Base-by-base conservation (phyloP, 1,284 basidiomycete species). In the Ceratobasidium sp. region DNA sequence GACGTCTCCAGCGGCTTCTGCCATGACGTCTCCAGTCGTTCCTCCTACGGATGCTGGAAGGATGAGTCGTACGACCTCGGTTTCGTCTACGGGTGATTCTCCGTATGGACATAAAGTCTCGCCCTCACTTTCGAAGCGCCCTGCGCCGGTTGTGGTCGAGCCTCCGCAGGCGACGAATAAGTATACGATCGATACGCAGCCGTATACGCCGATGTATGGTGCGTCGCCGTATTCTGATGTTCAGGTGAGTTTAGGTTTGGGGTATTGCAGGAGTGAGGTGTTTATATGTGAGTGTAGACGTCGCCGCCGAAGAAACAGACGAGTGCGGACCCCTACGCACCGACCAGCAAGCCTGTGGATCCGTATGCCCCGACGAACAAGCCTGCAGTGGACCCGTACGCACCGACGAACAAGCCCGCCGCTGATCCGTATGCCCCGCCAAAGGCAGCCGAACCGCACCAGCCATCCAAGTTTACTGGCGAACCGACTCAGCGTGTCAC, bases 301-400 rank as follows among this genome's bases (percentile, higher is more conserved):
- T 75, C 73, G 17, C 73, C 62, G 4, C 77, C 74, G 40, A 59
- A 74, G 59, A 28, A 48, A 46, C 28, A 38, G 40, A n/a, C 26
- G 26, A n/a, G 65, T 67, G 52, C 57, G 40, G 74, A 77, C 26
- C 78, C 74, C 23, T 79, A 78, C 59, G 77, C 79, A 9, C 77
- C 67, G 62, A 40, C 65, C 57, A 26, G n/a, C 23, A 64, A 64
- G 42, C 20, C 62, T 54, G 20, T 56, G n/a, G 56, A 71, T 40
- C 54, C 71, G 66, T 56, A 77, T 50, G 69, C 74, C 33, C 40
- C 40, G n/a, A 64, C 40, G 20, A 33, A 40, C 12, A 50, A 78
- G 52, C 65, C 54, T 26, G 13, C 70, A 23, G 68, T 78, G 57
- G 80, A 81, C 68, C 78, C 81, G 20, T 82, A 83, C 64, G 78